A percentile compares a stretch with the other conserved stretches of the same genome.
Conservation (phyloP, 2,329 filamentous ascomycete genomes). For the Trichoderma atrobrunneum region DNA sequence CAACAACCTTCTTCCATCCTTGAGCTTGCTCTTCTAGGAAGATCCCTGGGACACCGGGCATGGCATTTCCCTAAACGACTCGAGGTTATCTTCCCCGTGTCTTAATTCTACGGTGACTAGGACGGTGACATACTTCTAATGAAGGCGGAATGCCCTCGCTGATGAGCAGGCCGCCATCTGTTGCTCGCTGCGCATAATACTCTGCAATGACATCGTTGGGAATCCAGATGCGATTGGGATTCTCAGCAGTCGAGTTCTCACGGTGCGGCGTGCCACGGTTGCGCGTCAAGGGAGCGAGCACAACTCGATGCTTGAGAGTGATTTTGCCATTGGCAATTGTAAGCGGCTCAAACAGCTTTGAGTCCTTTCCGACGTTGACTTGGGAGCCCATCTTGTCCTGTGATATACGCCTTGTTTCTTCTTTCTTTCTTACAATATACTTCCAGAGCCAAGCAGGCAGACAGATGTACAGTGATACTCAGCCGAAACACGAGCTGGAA, state of each 20-base stretch:
- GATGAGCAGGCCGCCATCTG: conserved; percentile 42
- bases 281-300: conserved; percentile 52
- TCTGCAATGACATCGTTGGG: conserved; percentile 40
- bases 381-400: conserved; percentile 18
- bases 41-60: conserved; percentile 55
- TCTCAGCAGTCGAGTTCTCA: conserved; percentile 41
- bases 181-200: conserved; percentile 45
- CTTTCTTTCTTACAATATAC: not conserved
- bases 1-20: conserved; percentile 58
- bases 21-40: conserved; percentile 52
- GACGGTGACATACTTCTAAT: conserved; percentile 28
- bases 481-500: not conserved
- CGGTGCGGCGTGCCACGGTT: conserved; percentile 48
- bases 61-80: conserved; percentile 29
- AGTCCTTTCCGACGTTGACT: conserved; percentile 10
- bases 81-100: not conserved
- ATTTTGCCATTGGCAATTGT: conserved; percentile 42
- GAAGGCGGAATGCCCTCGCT: conserved; percentile 49
- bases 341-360: conserved; percentile 34
- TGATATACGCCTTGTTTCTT: not conserved
- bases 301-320: conserved; percentile 49
- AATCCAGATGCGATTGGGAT: conserved; percentile 48
- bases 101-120: not conserved
- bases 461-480: not conserved
- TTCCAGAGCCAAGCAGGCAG: not conserved